Base-by-base conservation (phyloP, 1,284 basidiomycete species). In the Boletellus deceptivus region DNA sequence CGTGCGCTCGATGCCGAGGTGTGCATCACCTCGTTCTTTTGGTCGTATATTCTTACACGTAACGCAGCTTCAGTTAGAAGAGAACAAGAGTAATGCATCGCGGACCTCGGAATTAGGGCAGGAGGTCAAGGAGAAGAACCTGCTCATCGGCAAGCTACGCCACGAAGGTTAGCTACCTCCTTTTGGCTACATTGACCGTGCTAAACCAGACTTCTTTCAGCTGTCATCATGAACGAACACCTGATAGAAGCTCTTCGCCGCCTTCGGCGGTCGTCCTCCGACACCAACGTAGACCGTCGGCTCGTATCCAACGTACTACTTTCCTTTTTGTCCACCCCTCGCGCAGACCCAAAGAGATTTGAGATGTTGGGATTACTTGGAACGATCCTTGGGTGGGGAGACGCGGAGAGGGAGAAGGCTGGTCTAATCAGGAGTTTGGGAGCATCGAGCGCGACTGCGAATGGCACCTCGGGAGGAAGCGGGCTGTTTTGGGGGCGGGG, bases 221-320 rank as follows among this genome's bases (percentile, higher is more conserved):
- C 89, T 43, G 92, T 97, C 9, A 94, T 98, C 50, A 86, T 96
- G 64, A 98, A 99, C 63, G 96, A 99, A 65, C 96, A 99, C 63
- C 78, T 99, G 8, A 98, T 94, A 59, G 95, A 98, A 70, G 95
- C 97, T 0, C 80, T 99, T n/a, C 87, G 95, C 14, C 84, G 96
- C 20, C 75, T 99, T 41, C 84, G 93, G 34, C 88, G 86, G 58
- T 91, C 87, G 54, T 87, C 91, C 3, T 83, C 89, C 2, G 91
- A 93, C 53, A 88, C 83, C 46, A 96, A 91, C 55, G 96, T 99
- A 17, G 96, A 99, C 67, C 78, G 91, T 52, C 85, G 93, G 13
- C 82, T 99, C 2, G 93, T 99, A 29, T 97, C 91, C 22, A 99
- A 99, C 64, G 84, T 99, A 40, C 74, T 99, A 10, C 77, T 99